A percentile compares a stretch with the other conserved stretches of the same genome.
These are phyloP conservation scores for Hyparrhenia diplandra DNA, from an alignment of 176 grass and related monocot species.

Conservation along the genomic window DNA sequence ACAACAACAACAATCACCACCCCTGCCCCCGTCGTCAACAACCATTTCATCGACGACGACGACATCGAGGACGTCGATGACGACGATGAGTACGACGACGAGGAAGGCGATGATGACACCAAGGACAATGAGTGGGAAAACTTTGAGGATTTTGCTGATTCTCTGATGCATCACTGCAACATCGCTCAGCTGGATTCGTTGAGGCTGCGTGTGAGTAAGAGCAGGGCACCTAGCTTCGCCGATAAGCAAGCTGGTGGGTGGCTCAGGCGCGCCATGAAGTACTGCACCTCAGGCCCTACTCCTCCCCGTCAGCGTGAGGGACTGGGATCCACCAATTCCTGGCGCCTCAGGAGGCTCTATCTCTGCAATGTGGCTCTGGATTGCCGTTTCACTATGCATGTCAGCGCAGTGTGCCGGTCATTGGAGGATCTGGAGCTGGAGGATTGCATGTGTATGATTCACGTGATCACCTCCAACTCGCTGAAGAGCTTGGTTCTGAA, in stretches of 20 bases:
- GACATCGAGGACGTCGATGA: background rate
- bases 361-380: background rate
- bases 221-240: background rate
- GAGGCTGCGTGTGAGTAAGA: background rate
- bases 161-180: background rate
- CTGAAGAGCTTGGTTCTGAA: constrained; percentile 14
- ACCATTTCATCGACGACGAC: background rate
- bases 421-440: background rate
- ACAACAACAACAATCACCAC: too few species aligned
- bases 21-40: background rate
- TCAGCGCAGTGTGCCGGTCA: background rate
- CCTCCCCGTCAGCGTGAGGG: background rate
- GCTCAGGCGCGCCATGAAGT: constrained; percentile 13
- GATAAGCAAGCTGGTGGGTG: background rate
- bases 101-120: background rate
- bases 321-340: background rate
- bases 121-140: background rate
- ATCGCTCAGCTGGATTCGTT: background rate
- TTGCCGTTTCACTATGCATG: background rate
- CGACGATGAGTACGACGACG: background rate
- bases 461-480: background rate
- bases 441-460: background rate
- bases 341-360: constrained; percentile 1
- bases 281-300: background rate
- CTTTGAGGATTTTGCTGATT: background rate